Conservation (phyloP, 495 filamentous ascomycete genomes). For the Aspergillus coremiiformis region DNA sequence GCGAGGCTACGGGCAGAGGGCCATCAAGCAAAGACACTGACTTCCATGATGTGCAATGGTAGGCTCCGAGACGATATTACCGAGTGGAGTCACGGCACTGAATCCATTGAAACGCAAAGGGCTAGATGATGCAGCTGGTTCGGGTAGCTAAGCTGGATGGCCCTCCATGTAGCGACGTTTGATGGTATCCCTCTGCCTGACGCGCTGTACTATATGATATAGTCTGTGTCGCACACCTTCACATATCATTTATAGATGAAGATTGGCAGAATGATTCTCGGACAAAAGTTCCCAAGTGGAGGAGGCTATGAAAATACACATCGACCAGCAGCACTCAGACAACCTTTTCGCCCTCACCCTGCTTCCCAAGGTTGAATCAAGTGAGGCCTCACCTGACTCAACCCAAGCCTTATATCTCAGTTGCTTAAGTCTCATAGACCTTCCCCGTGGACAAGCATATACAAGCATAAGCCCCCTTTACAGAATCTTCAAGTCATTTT, state of each 20-base stretch:
- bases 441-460: background rate
- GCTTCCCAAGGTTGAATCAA: background rate
- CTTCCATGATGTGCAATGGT: conserved; percentile 22
- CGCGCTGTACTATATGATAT: background rate
- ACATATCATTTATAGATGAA: background rate
- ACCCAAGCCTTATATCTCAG: background rate
- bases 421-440: background rate
- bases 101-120: conserved; percentile 34
- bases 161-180: background rate
- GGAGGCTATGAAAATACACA: background rate
- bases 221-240: background rate
- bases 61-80: conserved; percentile 17
- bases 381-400: background rate
- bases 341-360: background rate
- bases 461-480: too few relatives aligned
- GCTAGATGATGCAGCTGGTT: conserved; percentile 14
- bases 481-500: background rate
- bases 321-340: background rate
- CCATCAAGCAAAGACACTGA: conserved; percentile 15
- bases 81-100: conserved; percentile 4
- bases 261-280: background rate
- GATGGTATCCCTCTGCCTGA: background rate
- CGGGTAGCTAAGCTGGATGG: background rate
- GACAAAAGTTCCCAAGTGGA: background rate
- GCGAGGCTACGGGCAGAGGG: conserved; percentile 8